Percentiles rank a stretch among this genome's conserved stretches.
Evolutionary conservation across 2,329 filamentous ascomycete species (phyloP).

Genomic region (Lecanosticta acicola): DNA sequence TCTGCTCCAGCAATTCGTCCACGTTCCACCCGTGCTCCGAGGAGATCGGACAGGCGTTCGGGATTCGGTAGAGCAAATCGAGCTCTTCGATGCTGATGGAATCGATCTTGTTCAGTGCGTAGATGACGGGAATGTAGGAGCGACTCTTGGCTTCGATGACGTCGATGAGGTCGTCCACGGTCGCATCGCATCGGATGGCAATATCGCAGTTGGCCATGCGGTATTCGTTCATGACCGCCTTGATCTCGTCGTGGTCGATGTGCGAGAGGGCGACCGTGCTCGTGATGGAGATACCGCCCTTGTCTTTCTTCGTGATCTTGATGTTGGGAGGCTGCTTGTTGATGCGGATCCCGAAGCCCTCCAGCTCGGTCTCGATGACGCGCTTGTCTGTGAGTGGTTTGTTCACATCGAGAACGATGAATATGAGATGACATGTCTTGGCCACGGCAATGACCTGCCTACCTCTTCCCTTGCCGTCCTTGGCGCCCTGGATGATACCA

Average conservation of each 20-base stretch:
- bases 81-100: slow-evolving; percentile 96
- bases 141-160: slow-evolving; percentile 88
- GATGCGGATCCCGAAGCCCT: slow-evolving; percentile 95
- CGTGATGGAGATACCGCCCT: slow-evolving; percentile 94
- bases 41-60: slow-evolving; percentile 94
- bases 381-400: slow-evolving; percentile 96
- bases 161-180: slow-evolving; percentile 94
- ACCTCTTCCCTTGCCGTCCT: slow-evolving; percentile 95
- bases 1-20: slow-evolving; percentile 91
- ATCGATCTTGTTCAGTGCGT: slow-evolving; percentile 98
- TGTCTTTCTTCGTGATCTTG: slow-evolving; percentile 99
- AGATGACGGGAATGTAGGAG: slow-evolving; percentile 97
- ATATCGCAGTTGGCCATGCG: slow-evolving; percentile 95
- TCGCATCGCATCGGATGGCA: slow-evolving; percentile 94
- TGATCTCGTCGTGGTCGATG: slow-evolving; percentile 94
- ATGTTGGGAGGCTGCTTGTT: slow-evolving; percentile 98
- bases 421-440: slow-evolving; percentile 97
- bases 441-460: slow-evolving; percentile 97
- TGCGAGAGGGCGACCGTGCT: slow-evolving; percentile 86
- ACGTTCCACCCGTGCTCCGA: slow-evolving; percentile 95
- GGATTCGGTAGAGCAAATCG: slow-evolving; percentile 91
- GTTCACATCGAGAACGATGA: slow-evolving; percentile 97
- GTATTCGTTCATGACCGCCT: slow-evolving; percentile 95
- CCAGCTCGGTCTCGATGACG: slow-evolving; percentile 88
- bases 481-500: slow-evolving; percentile 97